Percentiles rank a stretch among this genome's conserved stretches.
These are phyloP conservation scores for Trichomonas gallinae DNA, from an alignment of 208 protist genomes.

Conservation along the genomic window DNA sequence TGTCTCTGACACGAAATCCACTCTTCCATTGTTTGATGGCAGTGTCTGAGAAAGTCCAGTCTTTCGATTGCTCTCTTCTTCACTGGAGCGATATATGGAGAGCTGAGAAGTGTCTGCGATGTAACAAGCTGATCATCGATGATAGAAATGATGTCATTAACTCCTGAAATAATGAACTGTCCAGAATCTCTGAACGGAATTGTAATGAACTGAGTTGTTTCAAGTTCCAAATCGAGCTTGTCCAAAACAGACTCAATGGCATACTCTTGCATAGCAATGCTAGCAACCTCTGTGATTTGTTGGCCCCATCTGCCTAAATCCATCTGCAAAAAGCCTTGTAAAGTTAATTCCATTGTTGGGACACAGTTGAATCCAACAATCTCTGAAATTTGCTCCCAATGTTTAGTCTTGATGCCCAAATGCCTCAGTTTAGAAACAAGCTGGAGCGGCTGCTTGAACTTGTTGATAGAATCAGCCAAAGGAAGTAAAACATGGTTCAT, in stretches of 20 bases:
- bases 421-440: slow-evolving; percentile 76
- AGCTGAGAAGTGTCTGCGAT: slow-evolving; percentile 31
- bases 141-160: slow-evolving; percentile 22
- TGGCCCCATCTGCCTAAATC: slow-evolving; percentile 61
- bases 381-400: slow-evolving; percentile 63
- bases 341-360: slow-evolving; percentile 42
- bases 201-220: background rate
- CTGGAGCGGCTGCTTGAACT: slow-evolving; percentile 77
- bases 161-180: slow-evolving; percentile 41
- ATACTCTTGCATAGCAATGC: slow-evolving; percentile 75
- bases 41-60: slow-evolving; percentile 36
- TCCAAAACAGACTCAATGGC: slow-evolving; percentile 80
- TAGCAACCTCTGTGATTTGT: slow-evolving; percentile 68
- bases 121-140: slow-evolving; percentile 29
- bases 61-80: slow-evolving; percentile 42
- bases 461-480: slow-evolving; percentile 57
- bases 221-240: slow-evolving; percentile 58
- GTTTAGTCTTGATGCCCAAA: slow-evolving; percentile 47
- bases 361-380: slow-evolving; percentile 51
- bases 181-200: background rate
- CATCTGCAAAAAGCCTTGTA: slow-evolving; percentile 60
- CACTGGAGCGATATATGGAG: slow-evolving; percentile 54
- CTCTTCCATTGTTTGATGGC: slow-evolving; percentile 45
- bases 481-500: background rate
- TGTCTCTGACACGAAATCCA: slow-evolving; percentile 62